phyloP scores from a whole-genome alignment of 306 rosid species.

The Comarum palustre region DNA sequence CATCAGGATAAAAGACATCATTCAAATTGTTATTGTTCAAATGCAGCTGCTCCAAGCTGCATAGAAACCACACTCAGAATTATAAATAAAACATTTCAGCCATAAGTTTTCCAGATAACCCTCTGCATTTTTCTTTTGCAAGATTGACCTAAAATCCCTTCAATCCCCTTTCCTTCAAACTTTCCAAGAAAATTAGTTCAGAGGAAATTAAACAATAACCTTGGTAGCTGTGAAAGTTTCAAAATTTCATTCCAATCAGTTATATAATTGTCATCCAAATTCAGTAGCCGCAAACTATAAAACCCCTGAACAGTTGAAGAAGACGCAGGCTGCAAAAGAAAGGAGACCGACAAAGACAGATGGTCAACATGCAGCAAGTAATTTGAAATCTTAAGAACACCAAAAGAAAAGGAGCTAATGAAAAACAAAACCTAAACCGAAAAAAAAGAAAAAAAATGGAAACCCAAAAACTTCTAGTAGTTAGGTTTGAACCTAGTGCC shows the following conservation, averaged over 20 bases:
- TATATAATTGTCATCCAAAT: constrained; percentile 80
- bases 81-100: constrained; percentile 31
- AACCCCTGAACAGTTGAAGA: constrained; percentile 74
- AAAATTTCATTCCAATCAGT: constrained; percentile 76
- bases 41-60: constrained; percentile 94
- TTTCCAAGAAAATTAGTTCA: constrained; percentile 4
- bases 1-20: constrained; percentile 55
- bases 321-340: constrained; percentile 55
- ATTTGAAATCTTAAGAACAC: constrained; percentile 2
- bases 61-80: constrained; percentile 32
- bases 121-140: not conserved
- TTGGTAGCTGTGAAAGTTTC: constrained; percentile 73
- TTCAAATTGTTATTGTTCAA: constrained; percentile 77
- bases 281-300: constrained; percentile 71
- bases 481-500: not conserved
- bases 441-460: not conserved
- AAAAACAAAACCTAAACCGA: not conserved
- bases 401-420: not conserved
- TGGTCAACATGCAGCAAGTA: constrained; percentile 21
- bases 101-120: not conserved
- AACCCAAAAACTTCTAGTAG: not conserved
- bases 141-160: constrained; percentile 3
- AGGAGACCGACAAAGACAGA: constrained; percentile 20
- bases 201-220: constrained; percentile 39
- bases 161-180: not conserved